Percentiles rank a stretch among this genome's conserved stretches.
Conservation (phyloP, 176 grass and related monocot genomes). For the Oropetium thomaeum region DNA sequence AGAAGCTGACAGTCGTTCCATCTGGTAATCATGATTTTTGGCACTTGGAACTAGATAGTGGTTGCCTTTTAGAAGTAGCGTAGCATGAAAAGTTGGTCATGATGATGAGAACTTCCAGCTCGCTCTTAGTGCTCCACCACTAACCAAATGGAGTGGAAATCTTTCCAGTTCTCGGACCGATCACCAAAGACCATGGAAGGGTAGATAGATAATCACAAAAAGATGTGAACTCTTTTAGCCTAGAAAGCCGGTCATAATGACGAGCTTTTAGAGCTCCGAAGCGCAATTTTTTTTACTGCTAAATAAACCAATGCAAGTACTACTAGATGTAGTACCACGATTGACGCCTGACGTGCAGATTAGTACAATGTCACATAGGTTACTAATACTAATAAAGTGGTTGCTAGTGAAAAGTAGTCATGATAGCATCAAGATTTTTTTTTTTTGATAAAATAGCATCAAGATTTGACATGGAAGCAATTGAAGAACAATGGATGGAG, state of each 20-base stretch:
- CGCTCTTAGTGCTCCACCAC: slow-evolving; percentile 35
- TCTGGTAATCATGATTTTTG: not conserved
- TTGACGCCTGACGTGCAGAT: not conserved
- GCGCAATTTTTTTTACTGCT: slow-evolving; percentile 6
- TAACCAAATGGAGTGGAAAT: slow-evolving; percentile 17
- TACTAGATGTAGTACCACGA: not conserved
- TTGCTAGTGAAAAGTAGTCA: slow-evolving; percentile 27
- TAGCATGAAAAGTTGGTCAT: slow-evolving; percentile 42
- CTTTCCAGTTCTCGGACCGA: slow-evolving; percentile 43
- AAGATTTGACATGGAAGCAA: slow-evolving; percentile 45
- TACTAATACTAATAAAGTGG: not conserved
- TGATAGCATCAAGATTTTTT: slow-evolving; percentile 29
- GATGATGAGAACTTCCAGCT: slow-evolving; percentile 39
- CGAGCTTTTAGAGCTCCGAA: slow-evolving; percentile 40
- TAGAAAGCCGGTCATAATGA: slow-evolving; percentile 44
- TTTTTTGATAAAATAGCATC: too few relatives aligned
- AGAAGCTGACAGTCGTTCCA: slow-evolving; percentile 9
- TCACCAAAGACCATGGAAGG: slow-evolving; percentile 35
- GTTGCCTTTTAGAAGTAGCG: slow-evolving; percentile 10
- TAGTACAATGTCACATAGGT: slow-evolving; percentile 24
- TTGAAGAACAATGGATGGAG: not conserved
- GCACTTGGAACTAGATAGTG: slow-evolving; percentile 46
- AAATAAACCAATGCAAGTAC: not conserved
- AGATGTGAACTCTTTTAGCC: slow-evolving; percentile 20
- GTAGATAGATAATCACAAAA: slow-evolving; percentile 2